Percentiles rank a stretch among this genome's conserved stretches.
Evolutionary conservation across 805 yeast genomes (phyloP).

Genomic region (Maudiozyma bulderi): DNA sequence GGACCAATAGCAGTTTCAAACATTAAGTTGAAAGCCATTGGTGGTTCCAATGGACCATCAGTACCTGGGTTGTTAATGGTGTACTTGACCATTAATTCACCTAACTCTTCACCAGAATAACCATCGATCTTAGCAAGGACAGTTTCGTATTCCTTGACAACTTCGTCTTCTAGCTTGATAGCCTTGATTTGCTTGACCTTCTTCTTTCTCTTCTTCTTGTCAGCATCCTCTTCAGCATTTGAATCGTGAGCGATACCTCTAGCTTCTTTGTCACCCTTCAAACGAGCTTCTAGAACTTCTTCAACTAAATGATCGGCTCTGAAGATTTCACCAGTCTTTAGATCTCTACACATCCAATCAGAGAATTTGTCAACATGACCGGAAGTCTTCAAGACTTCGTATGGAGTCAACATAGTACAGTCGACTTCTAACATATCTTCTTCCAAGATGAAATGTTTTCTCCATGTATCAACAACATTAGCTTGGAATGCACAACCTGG

Average conservation of each 20-base stretch:
- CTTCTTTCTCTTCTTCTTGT: conserved; percentile 89
- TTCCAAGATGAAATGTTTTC: conserved; percentile 93
- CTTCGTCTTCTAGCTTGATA: conserved; percentile 72
- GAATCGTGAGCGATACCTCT: conserved; percentile 64
- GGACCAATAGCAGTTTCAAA: conserved; percentile 99
- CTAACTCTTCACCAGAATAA: conserved; percentile 84
- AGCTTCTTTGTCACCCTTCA: conserved; percentile 95
- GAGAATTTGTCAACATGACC: conserved; percentile 99
- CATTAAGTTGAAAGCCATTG: conserved; percentile 95
- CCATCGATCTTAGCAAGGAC: conserved; percentile 93
- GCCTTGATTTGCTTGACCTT: conserved; percentile 92
- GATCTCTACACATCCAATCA: conserved; percentile 98
- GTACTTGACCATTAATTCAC: conserved; percentile 74
- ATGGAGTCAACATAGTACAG: conserved; percentile 95
- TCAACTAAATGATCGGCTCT: conserved; percentile 97
- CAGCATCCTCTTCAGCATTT: conserved; percentile 60
- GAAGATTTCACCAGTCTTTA: conserved; percentile 93
- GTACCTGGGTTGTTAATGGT: conserved; percentile 88
- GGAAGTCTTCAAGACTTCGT: conserved; percentile 94
- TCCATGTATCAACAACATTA: conserved; percentile 88
- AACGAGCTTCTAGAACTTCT: conserved; percentile 91
- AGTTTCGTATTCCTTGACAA: conserved; percentile 70
- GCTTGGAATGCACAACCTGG: conserved; percentile 99
- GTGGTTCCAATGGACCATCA: conserved; percentile 76
- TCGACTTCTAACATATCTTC: conserved; percentile 99